phyloP scores from a whole-genome alignment of 169 alveolate genomes.

The Eimeria praecox region DNA sequence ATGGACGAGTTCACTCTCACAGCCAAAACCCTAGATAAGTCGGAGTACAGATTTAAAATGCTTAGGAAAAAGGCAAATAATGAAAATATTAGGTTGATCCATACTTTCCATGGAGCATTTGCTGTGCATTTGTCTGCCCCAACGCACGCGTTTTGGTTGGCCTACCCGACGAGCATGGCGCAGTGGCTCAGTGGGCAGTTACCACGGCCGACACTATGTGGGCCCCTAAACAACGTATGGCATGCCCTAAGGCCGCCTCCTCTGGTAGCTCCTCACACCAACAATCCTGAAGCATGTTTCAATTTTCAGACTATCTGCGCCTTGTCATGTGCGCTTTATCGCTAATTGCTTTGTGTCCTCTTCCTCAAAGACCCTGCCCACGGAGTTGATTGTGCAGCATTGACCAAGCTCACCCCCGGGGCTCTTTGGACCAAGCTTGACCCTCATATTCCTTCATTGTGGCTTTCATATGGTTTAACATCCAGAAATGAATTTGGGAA shows the following conservation, averaged over 20 bases:
- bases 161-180: conserved; percentile 11
- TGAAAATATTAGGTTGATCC: not conserved
- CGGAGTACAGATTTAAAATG: not conserved
- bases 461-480: conserved; percentile 4
- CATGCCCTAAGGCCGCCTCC: not conserved
- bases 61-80: not conserved
- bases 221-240: not conserved
- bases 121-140: not conserved
- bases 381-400: not conserved
- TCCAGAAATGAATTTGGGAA: conserved; percentile 27
- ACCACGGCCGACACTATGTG: conserved; percentile 39
- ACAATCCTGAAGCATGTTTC: not conserved
- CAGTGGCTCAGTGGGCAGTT: conserved; percentile 26
- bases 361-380: not conserved
- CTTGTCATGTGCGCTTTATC: not conserved
- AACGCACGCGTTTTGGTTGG: not conserved
- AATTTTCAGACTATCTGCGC: not conserved
- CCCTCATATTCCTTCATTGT: not conserved
- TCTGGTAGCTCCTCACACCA: not conserved
- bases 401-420: conserved; percentile 3
- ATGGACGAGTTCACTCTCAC: not conserved
- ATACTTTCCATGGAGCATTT: not conserved
- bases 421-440: not conserved
- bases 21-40: not conserved
- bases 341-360: conserved; percentile 18